These are phyloP conservation scores for Canavalia ensiformis DNA, from an alignment of 306 rosid genomes.

Conservation along the genomic window DNA sequence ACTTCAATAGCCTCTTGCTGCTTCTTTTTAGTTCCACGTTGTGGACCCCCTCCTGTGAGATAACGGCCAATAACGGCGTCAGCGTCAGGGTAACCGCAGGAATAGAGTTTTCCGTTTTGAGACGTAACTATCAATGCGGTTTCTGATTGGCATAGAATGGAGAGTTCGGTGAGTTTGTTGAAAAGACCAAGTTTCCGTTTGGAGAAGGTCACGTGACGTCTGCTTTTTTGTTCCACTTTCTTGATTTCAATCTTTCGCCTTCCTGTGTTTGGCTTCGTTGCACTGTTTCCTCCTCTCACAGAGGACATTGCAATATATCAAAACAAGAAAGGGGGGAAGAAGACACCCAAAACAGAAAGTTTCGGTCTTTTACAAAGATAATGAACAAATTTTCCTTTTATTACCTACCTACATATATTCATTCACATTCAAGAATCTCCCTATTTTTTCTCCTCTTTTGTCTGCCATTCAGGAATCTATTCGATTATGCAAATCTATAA, in stretches of 20 bases:
- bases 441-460: too few species aligned
- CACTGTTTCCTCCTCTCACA: too few species aligned
- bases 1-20: background rate
- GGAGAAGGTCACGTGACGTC: constrained; percentile 63
- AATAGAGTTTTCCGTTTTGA: constrained; percentile 57
- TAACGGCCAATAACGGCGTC: constrained; percentile 1
- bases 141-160: constrained; percentile 60
- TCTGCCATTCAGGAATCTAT: too few species aligned
- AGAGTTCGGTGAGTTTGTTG: constrained; percentile 73
- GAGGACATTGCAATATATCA: too few species aligned
- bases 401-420: too few species aligned
- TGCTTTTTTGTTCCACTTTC: constrained; percentile 48
- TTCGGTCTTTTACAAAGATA: too few species aligned
- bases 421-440: too few species aligned
- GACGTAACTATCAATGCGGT: constrained; percentile 61
- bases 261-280: background rate
- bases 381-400: too few species aligned
- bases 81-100: constrained; percentile 59
- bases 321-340: too few species aligned
- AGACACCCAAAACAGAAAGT: too few species aligned
- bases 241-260: constrained; percentile 63
- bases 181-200: constrained; percentile 69
- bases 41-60: background rate
- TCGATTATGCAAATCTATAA: too few species aligned
- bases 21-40: too few species aligned